Base-by-base conservation (phyloP, 2,329 filamentous ascomycete genomes). In the Aspergillus puulaauensis region DNA sequence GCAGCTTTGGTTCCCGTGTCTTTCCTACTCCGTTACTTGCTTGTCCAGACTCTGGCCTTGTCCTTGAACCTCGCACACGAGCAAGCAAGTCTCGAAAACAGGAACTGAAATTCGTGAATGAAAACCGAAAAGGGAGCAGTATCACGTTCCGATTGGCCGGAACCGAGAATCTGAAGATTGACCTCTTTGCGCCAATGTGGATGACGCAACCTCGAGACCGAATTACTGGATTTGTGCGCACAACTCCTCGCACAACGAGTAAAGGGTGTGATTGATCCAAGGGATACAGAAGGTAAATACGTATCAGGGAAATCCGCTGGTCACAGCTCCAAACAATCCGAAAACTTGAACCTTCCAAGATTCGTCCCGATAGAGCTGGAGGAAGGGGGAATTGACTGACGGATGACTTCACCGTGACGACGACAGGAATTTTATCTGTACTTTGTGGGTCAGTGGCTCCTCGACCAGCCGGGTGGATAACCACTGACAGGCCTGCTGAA, bases 381-480 rank as follows among this genome's bases (percentile, higher is more conserved):
- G 23, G 23, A 43, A 33, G 50, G 39, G 50, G 35, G 35, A 43
- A 41, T 40, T 52, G 54, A 54, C 56, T 51, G 24, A 57, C 54
- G 54, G 59, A 73, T 72, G 71, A 74, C 69, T 70, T 74, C 72
- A 74, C 69, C 66, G 71, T 74, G 72, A 74, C 71, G 72, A 73
- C 68, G 70, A 68, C 66, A 70, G 64, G 68, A 69, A 68, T 68
- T 64, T 63, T 64, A 45, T 57, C 62, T 56, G 61, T 53, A 49
- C 51, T 8, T 35, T 40, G 52, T 54, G 44, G 44, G 44, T 24
- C 44, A 12, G 14, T 47, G 27, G 19, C 31, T 47, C 62, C 64
- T 64, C 59, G 60, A 64, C 59, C 59, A 65, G 60, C 64, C 63
- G 64, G 62, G 60, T 24, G 50, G 51, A n/a, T 63, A 62, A 59